Conservation (phyloP, 2,329 filamentous ascomycete genomes). For the Leptosphaerulina australis region DNA sequence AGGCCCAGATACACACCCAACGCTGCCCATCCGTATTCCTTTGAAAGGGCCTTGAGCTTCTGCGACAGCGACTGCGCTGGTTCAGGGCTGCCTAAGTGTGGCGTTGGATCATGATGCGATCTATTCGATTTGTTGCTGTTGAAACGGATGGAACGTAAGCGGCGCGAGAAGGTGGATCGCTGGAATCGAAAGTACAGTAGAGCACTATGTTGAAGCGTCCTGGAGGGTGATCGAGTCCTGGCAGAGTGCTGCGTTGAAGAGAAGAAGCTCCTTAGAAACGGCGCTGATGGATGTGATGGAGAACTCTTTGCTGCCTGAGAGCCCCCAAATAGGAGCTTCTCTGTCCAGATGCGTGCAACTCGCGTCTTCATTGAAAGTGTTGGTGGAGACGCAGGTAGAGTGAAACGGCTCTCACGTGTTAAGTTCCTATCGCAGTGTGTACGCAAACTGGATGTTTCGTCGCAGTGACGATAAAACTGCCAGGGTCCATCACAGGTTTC, state of each 20-base stretch:
- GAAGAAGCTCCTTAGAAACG: constrained; percentile 37
- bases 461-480: constrained; percentile 16
- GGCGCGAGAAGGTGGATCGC: constrained; percentile 32
- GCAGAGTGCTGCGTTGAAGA: constrained; percentile 25
- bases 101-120: constrained; percentile 46
- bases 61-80: constrained; percentile 65
- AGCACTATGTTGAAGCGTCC: constrained; percentile 21
- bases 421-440: constrained; percentile 7
- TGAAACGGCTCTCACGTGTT: constrained; percentile 1
- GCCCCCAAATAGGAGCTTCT: constrained; percentile 31
- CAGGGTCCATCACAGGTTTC: constrained; percentile 13
- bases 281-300: constrained; percentile 8
- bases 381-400: constrained; percentile 1
- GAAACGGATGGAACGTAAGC: constrained; percentile 45
- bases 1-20: constrained; percentile 87
- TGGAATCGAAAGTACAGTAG: constrained; percentile 26
- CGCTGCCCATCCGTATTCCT: constrained; percentile 93
- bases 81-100: constrained; percentile 49
- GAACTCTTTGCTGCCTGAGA: constrained; percentile 14
- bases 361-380: constrained; percentile 34
- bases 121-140: constrained; percentile 42
- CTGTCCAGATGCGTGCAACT: constrained; percentile 31
- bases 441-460: constrained; percentile 10
- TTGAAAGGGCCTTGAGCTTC: constrained; percentile 79
- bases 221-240: constrained; percentile 12